These are phyloP conservation scores for Trypanosoma cruzi DNA, from an alignment of 208 protist species.

Conservation along the genomic window DNA sequence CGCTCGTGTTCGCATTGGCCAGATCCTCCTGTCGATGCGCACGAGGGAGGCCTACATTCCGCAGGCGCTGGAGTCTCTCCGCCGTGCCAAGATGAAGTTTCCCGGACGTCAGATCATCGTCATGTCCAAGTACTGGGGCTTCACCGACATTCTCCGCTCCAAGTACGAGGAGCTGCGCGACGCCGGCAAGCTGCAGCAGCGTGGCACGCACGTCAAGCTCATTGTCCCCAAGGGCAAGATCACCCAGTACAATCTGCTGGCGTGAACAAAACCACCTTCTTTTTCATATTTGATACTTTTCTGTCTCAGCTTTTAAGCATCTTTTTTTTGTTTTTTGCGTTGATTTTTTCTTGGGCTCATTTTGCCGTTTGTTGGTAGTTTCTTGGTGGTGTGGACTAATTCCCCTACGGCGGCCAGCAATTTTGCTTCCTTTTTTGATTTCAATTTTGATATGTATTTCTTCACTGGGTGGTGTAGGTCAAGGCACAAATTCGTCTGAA, in stretches of 20 bases:
- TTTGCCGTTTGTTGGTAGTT: neutral
- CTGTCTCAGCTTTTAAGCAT: neutral
- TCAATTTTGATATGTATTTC: slow-evolving; percentile 9
- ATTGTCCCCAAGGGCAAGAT: slow-evolving; percentile 84
- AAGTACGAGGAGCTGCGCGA: slow-evolving; percentile 72
- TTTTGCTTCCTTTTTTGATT: slow-evolving; percentile 7
- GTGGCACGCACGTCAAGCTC: slow-evolving; percentile 70
- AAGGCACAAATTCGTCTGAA: neutral
- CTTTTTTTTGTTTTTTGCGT: neutral
- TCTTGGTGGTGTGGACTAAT: neutral
- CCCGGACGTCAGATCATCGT: slow-evolving; percentile 74
- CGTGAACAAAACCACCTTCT: slow-evolving; percentile 14
- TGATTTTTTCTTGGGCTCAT: neutral
- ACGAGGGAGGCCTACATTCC: slow-evolving; percentile 79
- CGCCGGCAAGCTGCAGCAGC: slow-evolving; percentile 67
- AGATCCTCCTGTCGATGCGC: slow-evolving; percentile 98
- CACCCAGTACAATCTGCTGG: slow-evolving; percentile 48
- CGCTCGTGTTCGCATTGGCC: slow-evolving; percentile 97
- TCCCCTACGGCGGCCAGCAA: neutral
- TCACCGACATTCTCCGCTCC: slow-evolving; percentile 76
- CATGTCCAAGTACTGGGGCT: slow-evolving; percentile 86
- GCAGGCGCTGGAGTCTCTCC: slow-evolving; percentile 75
- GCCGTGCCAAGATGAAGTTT: slow-evolving; percentile 88
- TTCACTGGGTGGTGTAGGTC: neutral
- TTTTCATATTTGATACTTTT: slow-evolving; percentile 23